A percentile compares a stretch with the other conserved stretches of the same genome.
phyloP scores from a whole-genome alignment of 331 rosid species.

The Erythrophleum ivorense region DNA sequence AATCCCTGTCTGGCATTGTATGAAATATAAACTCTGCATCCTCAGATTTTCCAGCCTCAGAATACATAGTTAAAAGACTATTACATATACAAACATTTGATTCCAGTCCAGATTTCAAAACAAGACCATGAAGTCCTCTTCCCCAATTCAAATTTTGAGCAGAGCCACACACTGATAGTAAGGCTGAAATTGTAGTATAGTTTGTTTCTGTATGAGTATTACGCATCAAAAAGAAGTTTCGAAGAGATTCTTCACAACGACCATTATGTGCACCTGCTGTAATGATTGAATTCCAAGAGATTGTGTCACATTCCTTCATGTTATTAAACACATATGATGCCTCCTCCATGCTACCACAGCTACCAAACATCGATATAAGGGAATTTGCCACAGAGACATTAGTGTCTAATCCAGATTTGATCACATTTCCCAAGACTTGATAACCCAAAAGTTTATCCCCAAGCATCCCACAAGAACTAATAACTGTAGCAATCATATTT shows the following conservation, averaged over 20 bases:
- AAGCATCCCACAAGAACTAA: slow-evolving; percentile 76
- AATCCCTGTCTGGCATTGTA: slow-evolving; percentile 74
- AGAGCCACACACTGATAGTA: slow-evolving; percentile 69
- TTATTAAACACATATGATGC: slow-evolving; percentile 69
- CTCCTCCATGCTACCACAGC: slow-evolving; percentile 57
- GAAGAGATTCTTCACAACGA: slow-evolving; percentile 61
- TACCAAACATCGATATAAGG: slow-evolving; percentile 79
- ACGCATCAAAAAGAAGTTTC: slow-evolving; percentile 64
- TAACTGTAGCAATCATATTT: slow-evolving; percentile 67
- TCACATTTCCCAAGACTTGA: slow-evolving; percentile 71
- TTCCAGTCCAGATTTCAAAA: slow-evolving; percentile 70
- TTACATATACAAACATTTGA: slow-evolving; percentile 72
- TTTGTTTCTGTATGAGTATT: slow-evolving; percentile 49
- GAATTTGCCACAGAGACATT: slow-evolving; percentile 78
- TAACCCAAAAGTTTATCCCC: slow-evolving; percentile 65
- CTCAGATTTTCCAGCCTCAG: slow-evolving; percentile 60
- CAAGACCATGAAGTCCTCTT: slow-evolving; percentile 69
- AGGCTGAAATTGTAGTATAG: slow-evolving; percentile 64
- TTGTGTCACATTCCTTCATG: slow-evolving; percentile 75
- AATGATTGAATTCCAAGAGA: slow-evolving; percentile 93
- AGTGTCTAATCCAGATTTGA: slow-evolving; percentile 68
- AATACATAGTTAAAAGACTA: slow-evolving; percentile 84
- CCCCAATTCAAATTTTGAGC: slow-evolving; percentile 75
- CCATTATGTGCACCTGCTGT: slow-evolving; percentile 68
- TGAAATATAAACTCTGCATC: slow-evolving; percentile 71